phyloP scores from a whole-genome alignment of 495 filamentous ascomycete species.

The Penicillium flavigenum region DNA sequence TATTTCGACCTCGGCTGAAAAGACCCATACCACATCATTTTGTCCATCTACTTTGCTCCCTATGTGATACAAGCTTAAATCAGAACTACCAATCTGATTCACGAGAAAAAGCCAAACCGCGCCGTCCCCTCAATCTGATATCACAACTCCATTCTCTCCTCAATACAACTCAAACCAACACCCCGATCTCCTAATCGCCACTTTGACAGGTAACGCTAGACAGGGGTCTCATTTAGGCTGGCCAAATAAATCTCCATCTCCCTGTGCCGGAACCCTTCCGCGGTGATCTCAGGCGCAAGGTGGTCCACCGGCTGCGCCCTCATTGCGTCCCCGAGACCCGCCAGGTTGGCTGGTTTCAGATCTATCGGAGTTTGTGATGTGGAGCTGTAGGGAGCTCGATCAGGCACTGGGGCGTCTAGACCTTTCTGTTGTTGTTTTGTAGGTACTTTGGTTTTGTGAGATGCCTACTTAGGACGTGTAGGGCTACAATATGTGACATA shows the following conservation, averaged over 20 bases:
- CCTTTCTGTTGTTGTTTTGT: not conserved
- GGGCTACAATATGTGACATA: slow-evolving; percentile 2
- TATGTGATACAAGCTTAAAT: not conserved
- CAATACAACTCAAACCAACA: not conserved
- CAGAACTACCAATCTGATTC: not conserved
- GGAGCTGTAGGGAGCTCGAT: slow-evolving; percentile 1
- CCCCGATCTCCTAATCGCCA: not conserved
- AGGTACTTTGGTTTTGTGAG: not conserved
- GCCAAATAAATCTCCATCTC: slow-evolving; percentile 1
- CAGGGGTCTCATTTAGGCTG: slow-evolving; percentile 2
- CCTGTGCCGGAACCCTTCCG: slow-evolving; percentile 7
- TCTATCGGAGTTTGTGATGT: slow-evolving; percentile 18
- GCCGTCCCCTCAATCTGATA: not conserved
- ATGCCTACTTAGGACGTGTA: not conserved
- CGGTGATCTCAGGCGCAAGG: slow-evolving; percentile 17
- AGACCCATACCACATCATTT: too few relatives aligned
- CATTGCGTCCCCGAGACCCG: slow-evolving; percentile 13
- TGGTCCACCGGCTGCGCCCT: slow-evolving; percentile 7
- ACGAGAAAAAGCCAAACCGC: not conserved
- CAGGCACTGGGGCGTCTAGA: not conserved
- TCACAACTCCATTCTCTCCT: not conserved
- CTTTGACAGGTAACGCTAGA: slow-evolving; percentile 13
- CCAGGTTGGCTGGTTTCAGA: slow-evolving; percentile 18
- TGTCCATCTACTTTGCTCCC: not conserved
- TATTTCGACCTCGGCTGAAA: not conserved